phyloP scores from a whole-genome alignment of 768 basidiomycete genomes.

The Suillus hirtellus region DNA sequence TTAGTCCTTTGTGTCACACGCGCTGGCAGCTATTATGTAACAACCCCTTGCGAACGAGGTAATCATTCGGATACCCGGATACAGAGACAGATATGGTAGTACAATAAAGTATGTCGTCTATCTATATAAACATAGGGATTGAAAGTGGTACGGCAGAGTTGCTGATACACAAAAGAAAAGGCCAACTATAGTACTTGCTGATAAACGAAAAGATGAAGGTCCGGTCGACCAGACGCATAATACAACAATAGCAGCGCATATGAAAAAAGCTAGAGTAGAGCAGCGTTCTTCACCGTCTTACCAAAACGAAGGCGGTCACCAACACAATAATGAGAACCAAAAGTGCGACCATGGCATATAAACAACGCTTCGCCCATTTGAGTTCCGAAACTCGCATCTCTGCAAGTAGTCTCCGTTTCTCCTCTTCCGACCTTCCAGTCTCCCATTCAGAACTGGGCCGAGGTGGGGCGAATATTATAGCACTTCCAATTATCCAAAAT shows the following conservation, averaged over 20 bases:
- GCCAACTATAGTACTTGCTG: not conserved
- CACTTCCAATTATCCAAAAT: constrained; percentile 61
- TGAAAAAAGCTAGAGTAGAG: not conserved
- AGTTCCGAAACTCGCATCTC: constrained; percentile 49
- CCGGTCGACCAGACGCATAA: not conserved
- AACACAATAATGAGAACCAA: constrained; percentile 36
- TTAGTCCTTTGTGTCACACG: not conserved
- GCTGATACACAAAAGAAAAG: not conserved
- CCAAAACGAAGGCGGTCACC: constrained; percentile 24
- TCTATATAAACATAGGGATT: not conserved
- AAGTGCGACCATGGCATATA: constrained; percentile 52
- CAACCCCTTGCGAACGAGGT: not conserved
- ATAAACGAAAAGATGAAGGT: constrained; percentile 1
- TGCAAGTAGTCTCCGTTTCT: constrained; percentile 45
- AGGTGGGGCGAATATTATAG: constrained; percentile 56
- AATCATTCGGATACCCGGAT: not conserved
- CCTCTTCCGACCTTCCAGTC: constrained; percentile 54
- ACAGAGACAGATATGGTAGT: not conserved
- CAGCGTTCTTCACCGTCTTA: constrained; percentile 23
- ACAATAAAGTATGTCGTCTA: constrained; percentile 2
- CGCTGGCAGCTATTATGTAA: not conserved
- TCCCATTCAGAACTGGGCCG: constrained; percentile 53
- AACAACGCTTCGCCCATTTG: constrained; percentile 59
- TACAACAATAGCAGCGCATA: not conserved
- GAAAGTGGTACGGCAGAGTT: not conserved